Evolutionary conservation across 179 eudicot genomes (phyloP).

Genomic region (Dionaea muscipula): DNA sequence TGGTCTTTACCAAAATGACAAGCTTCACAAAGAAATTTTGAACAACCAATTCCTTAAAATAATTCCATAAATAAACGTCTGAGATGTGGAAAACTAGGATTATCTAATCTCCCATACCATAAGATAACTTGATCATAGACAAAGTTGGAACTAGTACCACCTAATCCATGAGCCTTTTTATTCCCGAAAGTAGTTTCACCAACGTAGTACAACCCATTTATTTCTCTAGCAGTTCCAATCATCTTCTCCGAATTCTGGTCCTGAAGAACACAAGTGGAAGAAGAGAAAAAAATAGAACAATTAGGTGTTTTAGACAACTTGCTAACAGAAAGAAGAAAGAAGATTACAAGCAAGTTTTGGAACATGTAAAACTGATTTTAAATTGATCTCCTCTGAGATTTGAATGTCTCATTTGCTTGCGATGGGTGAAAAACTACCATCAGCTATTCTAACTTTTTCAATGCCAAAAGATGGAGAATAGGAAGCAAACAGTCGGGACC

Average conservation of each 20-base stretch:
- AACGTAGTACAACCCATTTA: conserved; percentile 7
- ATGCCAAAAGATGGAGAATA: background rate
- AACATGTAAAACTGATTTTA: background rate
- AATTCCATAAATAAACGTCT: conserved; percentile 1
- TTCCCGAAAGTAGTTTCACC: background rate
- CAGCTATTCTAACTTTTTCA: background rate
- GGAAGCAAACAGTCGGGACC: background rate
- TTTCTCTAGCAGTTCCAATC: conserved; percentile 10
- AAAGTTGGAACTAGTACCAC: background rate
- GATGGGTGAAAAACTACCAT: conserved; percentile 1
- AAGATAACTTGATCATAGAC: background rate
- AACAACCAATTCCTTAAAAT: conserved; percentile 1
- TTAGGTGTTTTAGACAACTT: conserved; percentile 4
- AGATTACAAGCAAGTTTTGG: conserved; percentile 3
- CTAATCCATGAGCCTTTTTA: conserved; percentile 6
- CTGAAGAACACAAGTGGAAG: conserved; percentile 1
- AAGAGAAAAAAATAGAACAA: background rate
- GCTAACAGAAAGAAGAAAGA: background rate
- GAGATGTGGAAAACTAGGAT: conserved; percentile 8
- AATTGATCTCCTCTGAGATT: background rate
- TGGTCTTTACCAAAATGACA: conserved; percentile 4
- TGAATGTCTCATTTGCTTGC: background rate
- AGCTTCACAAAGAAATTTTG: background rate
- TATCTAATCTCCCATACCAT: background rate
- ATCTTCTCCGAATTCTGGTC: conserved; percentile 9